phyloP scores from a whole-genome alignment of 441 rosid genomes.

The Omphalea diandra region DNA sequence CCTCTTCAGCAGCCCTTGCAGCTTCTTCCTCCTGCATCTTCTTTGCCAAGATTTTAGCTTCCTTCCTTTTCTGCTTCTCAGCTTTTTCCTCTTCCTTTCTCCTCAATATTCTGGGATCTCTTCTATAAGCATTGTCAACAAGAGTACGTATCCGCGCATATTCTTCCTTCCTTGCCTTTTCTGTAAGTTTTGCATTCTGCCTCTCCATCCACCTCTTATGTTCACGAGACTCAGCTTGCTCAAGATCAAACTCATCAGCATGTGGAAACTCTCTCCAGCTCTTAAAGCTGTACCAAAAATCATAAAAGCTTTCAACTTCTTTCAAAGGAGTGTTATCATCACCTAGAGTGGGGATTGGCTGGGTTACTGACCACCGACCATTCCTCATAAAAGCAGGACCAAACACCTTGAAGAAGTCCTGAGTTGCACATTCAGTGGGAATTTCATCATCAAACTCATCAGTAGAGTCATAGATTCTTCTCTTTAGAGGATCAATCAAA shows the following conservation, averaged over 20 bases:
- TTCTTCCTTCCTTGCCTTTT: slow-evolving; percentile 92
- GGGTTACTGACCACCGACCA: too few relatives aligned
- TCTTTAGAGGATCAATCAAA: slow-evolving; percentile 76
- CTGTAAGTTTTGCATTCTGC: slow-evolving; percentile 88
- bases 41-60: slow-evolving; percentile 77
- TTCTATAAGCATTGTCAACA: slow-evolving; percentile 86
- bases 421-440: slow-evolving; percentile 83
- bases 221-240: slow-evolving; percentile 94
- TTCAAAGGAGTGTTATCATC: slow-evolving; percentile 60
- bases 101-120: slow-evolving; percentile 81
- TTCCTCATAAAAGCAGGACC: slow-evolving; percentile 94
- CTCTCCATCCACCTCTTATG: slow-evolving; percentile 99
- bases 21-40: slow-evolving; percentile 90
- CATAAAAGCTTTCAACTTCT: slow-evolving; percentile 78
- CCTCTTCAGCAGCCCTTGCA: slow-evolving; percentile 80
- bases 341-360: slow-evolving; percentile 70
- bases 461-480: too few relatives aligned
- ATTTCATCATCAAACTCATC: too few relatives aligned
- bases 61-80: slow-evolving; percentile 85
- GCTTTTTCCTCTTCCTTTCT: slow-evolving; percentile 88
- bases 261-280: slow-evolving; percentile 99
- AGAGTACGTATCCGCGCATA: slow-evolving; percentile 79
- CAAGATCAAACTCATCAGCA: slow-evolving; percentile 93
- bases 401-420: slow-evolving; percentile 93
- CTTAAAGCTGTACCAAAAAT: slow-evolving; percentile 88